phyloP scores from a whole-genome alignment of 768 basidiomycete genomes.

The Exidia glandulosa region DNA sequence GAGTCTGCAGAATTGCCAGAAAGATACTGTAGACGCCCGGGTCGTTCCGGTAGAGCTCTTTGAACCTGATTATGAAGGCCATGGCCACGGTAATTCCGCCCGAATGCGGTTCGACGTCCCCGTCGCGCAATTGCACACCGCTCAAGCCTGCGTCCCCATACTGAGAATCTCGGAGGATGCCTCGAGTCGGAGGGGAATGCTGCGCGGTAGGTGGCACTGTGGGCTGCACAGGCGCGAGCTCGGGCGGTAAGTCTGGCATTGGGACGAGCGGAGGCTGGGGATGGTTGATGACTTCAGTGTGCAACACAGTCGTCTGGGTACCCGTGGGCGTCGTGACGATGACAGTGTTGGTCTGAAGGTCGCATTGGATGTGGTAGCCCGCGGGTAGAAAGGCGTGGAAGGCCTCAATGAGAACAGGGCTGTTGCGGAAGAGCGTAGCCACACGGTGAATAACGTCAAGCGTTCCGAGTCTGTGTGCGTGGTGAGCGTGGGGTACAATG shows the following conservation, averaged over 20 bases:
- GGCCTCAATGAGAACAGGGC: constrained; percentile 85
- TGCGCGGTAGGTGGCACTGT: neutral
- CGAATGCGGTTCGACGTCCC: neutral
- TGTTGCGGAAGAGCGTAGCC: constrained; percentile 83
- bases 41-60: constrained; percentile 68
- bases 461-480: constrained; percentile 72
- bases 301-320: neutral
- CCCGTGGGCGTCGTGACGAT: neutral
- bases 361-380: constrained; percentile 88
- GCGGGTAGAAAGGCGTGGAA: constrained; percentile 96
- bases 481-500: neutral
- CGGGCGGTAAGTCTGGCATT: neutral
- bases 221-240: neutral
- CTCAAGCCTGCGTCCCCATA: neutral
- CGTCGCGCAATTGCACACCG: neutral
- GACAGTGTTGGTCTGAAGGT: constrained; percentile 33
- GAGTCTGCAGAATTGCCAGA: constrained; percentile 59
- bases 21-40: constrained; percentile 78
- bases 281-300: neutral
- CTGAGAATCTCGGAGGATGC: neutral
- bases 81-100: constrained; percentile 53
- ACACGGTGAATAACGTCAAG: constrained; percentile 95
- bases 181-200: neutral
- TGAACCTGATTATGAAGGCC: constrained; percentile 94
- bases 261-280: neutral